Evolutionary conservation across 2,329 filamentous ascomycete species (phyloP), one percentile per base, ranked within the genome.

Genomic region (Lachnum nothofagi): DNA sequence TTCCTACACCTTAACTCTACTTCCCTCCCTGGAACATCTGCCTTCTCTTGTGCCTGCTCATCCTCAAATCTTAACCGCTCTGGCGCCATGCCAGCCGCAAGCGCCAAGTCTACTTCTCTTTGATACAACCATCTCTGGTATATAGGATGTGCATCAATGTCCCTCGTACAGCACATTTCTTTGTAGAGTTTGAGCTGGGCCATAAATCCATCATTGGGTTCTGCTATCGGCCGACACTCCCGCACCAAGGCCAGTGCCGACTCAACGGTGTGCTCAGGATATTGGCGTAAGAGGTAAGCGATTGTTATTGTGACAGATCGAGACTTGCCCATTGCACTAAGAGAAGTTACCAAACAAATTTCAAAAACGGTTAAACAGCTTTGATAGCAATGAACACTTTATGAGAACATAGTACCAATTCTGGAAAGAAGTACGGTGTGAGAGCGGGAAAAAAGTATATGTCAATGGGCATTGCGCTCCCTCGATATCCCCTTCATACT

Each of bases 261-360:
- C 8, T 42, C 31, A 19, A 62, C 61, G 17, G 60, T 64, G 27
- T 62, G 74, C 29, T 74, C 66, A 4, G 80, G 78, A 58, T 81
- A 75, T 59, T 78, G 79, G 68, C 79, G 83, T 55, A 97, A 85
- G 43, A 97, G 74, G 68, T 91, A 97, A 53, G 93, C 91, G 49
- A 94, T 78, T 46, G 88, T 78, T 57, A 88, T 80, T 25, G 89
- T 85, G 57, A 91, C 87, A 41, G 91, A 97, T 51, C 93, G 87
- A 27, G 91, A 96, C 70, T 94, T 95, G 45, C 93, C 93, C 83
- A 95, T 95, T 19, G 90, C 91, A 76, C 93, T 95, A 70, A 6
- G 25, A 27, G 25, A 27, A 27, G 25, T 27, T 27, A n/a, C n/a
- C n/a, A n/a, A n/a, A n/a, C n/a, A n/a, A n/a, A n/a, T n/a, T n/a